Percentiles rank a stretch among this genome's conserved stretches.
phyloP scores from a whole-genome alignment of 257 asterid genomes.

The Forsythia viridissima region DNA sequence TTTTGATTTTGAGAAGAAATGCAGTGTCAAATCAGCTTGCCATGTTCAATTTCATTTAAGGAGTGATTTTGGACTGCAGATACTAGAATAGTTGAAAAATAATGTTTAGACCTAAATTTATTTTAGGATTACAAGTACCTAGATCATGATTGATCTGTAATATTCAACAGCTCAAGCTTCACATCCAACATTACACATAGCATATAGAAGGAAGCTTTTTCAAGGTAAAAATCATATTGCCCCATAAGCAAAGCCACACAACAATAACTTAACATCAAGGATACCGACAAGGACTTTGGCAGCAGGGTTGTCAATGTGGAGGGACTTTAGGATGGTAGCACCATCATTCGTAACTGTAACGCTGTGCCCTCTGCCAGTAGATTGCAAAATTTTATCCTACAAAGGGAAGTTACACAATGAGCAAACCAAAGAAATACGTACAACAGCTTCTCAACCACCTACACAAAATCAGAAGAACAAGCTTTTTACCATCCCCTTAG shows the following conservation, averaged over 20 bases:
- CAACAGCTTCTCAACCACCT: background rate
- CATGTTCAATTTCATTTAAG: background rate
- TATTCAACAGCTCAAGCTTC: background rate
- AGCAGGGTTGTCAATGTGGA: slow-evolving; percentile 96
- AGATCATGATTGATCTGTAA: background rate
- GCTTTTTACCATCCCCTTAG: slow-evolving; percentile 85
- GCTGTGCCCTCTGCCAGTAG: slow-evolving; percentile 78
- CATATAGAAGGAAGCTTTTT: background rate
- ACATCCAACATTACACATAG: slow-evolving; percentile 4
- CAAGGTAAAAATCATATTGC: background rate
- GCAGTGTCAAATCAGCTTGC: background rate
- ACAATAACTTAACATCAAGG: slow-evolving; percentile 34
- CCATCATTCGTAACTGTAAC: slow-evolving; percentile 99
- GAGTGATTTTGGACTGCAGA: background rate
- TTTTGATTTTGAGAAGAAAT: background rate
- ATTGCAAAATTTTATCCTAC: slow-evolving; percentile 94
- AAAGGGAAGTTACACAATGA: slow-evolving; percentile 11
- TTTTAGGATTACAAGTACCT: background rate
- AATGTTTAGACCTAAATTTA: background rate
- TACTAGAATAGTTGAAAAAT: background rate
- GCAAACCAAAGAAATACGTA: background rate
- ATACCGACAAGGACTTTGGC: slow-evolving; percentile 99
- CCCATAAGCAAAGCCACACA: background rate
- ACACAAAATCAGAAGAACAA: slow-evolving; percentile 3
- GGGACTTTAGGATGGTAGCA: slow-evolving; percentile 94